A percentile compares a stretch with the other conserved stretches of the same genome.
These are phyloP conservation scores for Cladosporium sphaerospermum DNA, from an alignment of 2,329 filamentous ascomycete genomes.

Conservation along the genomic window DNA sequence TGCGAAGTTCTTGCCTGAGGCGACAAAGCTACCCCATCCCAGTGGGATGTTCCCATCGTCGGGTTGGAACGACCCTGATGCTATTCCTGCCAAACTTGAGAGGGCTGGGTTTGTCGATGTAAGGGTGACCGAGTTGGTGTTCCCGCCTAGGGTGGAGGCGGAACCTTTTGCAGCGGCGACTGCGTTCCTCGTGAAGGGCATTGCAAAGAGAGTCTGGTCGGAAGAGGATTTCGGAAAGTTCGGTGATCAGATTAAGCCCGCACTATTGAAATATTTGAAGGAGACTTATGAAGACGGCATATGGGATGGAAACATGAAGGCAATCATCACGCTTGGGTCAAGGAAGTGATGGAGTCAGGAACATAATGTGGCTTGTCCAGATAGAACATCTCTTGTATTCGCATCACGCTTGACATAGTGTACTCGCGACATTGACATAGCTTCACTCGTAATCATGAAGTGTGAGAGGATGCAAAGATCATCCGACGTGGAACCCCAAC, in stretches of 20 bases:
- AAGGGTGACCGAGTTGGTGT: conserved; percentile 13
- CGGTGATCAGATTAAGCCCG: conserved; percentile 3
- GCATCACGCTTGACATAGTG: too few species aligned
- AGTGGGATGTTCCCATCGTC: conserved; percentile 10
- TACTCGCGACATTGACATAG: too few species aligned
- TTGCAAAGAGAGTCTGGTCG: conserved; percentile 13
- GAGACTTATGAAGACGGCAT: conserved; percentile 10
- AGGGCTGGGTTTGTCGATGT: conserved; percentile 14
- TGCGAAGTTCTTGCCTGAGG: conserved; percentile 12
- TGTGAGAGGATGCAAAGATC: too few species aligned
- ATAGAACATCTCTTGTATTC: too few species aligned
- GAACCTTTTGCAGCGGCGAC: conserved; percentile 15
- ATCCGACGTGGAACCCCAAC: neutral
- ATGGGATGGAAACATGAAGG: conserved; percentile 14
- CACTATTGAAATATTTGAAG: conserved; percentile 11
- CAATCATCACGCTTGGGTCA: conserved; percentile 12
- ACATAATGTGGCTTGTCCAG: too few species aligned
- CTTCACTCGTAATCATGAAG: too few species aligned
- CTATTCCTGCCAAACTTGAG: conserved; percentile 12
- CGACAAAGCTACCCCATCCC: conserved; percentile 11
- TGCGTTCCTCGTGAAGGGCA: conserved; percentile 13
- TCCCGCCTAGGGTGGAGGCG: conserved; percentile 12
- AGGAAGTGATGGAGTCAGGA: conserved; percentile 1
- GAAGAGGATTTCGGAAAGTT: conserved; percentile 2
- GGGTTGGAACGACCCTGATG: conserved; percentile 13